These are phyloP conservation scores for Cyberlindnera suaveolens DNA, from an alignment of 805 yeast species.

Conservation along the genomic window DNA sequence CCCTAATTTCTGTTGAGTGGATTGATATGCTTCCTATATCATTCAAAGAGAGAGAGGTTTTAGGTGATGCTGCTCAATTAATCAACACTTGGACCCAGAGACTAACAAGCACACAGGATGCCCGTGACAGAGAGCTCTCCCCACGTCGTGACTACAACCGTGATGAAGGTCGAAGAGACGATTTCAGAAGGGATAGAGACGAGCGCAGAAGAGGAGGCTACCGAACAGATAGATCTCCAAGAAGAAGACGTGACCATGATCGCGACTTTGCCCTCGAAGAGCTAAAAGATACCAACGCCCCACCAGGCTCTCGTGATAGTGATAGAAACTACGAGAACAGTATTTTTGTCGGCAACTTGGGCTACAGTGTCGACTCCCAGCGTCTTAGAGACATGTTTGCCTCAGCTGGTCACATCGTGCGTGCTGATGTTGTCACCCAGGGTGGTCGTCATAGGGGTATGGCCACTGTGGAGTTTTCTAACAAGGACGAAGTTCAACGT, in stretches of 20 bases:
- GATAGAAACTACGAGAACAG: conserved; percentile 63
- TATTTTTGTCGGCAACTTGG: conserved; percentile 68
- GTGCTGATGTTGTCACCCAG: conserved; percentile 77
- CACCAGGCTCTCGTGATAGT: conserved; percentile 27
- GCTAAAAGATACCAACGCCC: conserved; percentile 24
- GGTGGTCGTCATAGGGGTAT: conserved; percentile 82
- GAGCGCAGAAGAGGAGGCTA: conserved; percentile 14
- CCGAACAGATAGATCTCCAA: conserved; percentile 24
- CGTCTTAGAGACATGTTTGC: conserved; percentile 56
- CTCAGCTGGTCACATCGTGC: conserved; percentile 57
- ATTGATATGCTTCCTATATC: no score
- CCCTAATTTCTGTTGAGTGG: not conserved
- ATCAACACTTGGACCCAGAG: not conserved
- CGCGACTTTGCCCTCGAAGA: conserved; percentile 23
- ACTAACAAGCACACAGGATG: conserved; percentile 10
- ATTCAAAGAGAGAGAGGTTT: no score
- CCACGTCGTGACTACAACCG: conserved; percentile 18
- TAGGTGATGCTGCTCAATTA: not conserved
- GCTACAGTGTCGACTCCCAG: conserved; percentile 53
- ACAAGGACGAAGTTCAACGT: conserved; percentile 53
- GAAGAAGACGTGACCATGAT: conserved; percentile 19
- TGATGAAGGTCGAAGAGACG: not conserved
- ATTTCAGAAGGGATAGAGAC: not conserved
- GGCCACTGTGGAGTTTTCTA: conserved; percentile 84
- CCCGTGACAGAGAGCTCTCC: conserved; percentile 23